phyloP scores from a whole-genome alignment of 768 basidiomycete species.

The Thelephora ganbajun region DNA sequence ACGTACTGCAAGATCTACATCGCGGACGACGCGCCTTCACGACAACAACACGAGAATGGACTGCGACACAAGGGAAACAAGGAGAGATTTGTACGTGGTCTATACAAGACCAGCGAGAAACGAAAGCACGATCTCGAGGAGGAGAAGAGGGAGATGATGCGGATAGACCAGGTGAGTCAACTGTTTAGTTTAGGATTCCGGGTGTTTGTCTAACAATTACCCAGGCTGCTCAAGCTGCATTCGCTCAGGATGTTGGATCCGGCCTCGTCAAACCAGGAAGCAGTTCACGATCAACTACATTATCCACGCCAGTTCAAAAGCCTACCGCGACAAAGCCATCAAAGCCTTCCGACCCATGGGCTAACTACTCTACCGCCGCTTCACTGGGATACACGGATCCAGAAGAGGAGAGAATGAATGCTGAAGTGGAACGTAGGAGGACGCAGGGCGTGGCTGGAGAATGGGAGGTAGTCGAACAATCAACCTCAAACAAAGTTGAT shows the following conservation, averaged over 20 bases:
- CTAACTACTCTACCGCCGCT: constrained; percentile 81
- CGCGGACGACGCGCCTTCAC: constrained; percentile 87
- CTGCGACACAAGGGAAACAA: constrained; percentile 88
- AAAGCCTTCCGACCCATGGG: constrained; percentile 50
- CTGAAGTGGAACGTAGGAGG: constrained; percentile 42
- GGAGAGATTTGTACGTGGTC: constrained; percentile 79
- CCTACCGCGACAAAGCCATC: constrained; percentile 17
- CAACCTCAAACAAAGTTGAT: constrained; percentile 12
- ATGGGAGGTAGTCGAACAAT: constrained; percentile 50
- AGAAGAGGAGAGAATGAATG: constrained; percentile 50
- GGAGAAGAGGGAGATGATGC: constrained; percentile 75
- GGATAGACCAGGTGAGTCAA: constrained; percentile 60
- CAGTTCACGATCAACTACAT: constrained; percentile 16
- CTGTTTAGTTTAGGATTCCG: background rate
- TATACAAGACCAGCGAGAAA: constrained; percentile 90
- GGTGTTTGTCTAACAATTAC: background rate
- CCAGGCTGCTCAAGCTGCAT: constrained; percentile 72
- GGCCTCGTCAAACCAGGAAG: constrained; percentile 37
- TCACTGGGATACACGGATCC: constrained; percentile 73
- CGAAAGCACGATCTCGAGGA: constrained; percentile 75
- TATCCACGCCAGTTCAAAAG: constrained; percentile 23
- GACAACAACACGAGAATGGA: constrained; percentile 85
- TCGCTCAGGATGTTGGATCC: constrained; percentile 61
- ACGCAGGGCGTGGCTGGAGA: constrained; percentile 62
- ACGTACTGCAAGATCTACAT: constrained; percentile 98